Percentiles rank a stretch among this genome's conserved stretches.
Evolutionary conservation across 2,329 filamentous ascomycete species (phyloP).

Genomic region (Niveomyces coronatus): DNA sequence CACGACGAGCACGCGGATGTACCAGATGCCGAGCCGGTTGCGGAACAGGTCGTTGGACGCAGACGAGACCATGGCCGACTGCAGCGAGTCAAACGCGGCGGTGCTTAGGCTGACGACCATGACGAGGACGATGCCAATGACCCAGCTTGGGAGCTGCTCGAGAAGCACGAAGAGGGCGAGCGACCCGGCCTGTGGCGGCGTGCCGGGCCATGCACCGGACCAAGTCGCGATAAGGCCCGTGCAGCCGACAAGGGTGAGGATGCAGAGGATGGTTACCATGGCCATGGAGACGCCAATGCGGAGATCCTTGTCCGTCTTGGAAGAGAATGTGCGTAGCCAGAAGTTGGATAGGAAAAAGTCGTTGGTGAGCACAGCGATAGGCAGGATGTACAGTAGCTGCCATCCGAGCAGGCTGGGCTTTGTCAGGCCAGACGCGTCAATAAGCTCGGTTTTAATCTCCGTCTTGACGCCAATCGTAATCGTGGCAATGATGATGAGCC

Average conservation of each 20-base stretch:
- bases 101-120: conserved; percentile 71
- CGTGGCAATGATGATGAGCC: conserved; percentile 63
- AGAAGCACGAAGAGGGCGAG: conserved; percentile 69
- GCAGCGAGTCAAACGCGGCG: conserved; percentile 69
- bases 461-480: conserved; percentile 70
- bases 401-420: conserved; percentile 63
- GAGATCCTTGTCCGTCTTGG: conserved; percentile 67
- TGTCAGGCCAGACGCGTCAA: conserved; percentile 59
- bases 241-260: conserved; percentile 62
- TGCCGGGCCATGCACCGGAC: conserved; percentile 61
- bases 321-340: conserved; percentile 77
- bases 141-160: conserved; percentile 63
- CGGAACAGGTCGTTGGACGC: conserved; percentile 78
- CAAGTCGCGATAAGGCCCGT: conserved; percentile 69
- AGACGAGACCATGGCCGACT: conserved; percentile 77
- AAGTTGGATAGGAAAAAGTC: conserved; percentile 80
- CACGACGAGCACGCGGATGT: conserved; percentile 59
- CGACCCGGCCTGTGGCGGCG: conserved; percentile 46
- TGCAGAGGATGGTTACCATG: conserved; percentile 51
- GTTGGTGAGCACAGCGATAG: conserved; percentile 71
- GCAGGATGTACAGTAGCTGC: conserved; percentile 78
- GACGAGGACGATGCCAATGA: conserved; percentile 71
- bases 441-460: conserved; percentile 57
- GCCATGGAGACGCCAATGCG: conserved; percentile 65
- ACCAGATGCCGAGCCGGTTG: conserved; percentile 68